Evolutionary conservation across 371 early-diverging fungal species (phyloP).

Genomic region (Smittium mucronatum): DNA sequence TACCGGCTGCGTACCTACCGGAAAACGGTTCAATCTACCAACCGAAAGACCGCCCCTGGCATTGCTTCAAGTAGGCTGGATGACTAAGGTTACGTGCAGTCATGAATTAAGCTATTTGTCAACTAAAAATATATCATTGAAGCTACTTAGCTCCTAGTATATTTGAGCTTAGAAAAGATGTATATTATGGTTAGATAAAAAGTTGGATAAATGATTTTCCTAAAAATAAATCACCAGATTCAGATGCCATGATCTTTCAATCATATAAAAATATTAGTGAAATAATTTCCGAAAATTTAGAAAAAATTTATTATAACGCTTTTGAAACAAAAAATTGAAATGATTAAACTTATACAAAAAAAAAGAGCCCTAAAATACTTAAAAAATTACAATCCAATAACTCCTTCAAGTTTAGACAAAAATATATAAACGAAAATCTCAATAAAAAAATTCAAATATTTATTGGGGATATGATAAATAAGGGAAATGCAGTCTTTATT

Average conservation of each 20-base stretch:
- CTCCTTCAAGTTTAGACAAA: conserved; percentile 14
- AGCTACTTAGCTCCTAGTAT: too few species aligned
- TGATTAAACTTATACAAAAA: neutral
- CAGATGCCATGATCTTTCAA: neutral
- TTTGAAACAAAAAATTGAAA: neutral
- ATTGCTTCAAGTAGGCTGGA: too few species aligned
- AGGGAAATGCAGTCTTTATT: neutral
- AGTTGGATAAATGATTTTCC: neutral
- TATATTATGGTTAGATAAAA: neutral
- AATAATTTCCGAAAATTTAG: neutral
- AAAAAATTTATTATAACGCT: neutral
- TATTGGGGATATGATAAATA: neutral
- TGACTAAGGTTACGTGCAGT: too few species aligned
- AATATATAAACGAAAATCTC: conserved; percentile 9
- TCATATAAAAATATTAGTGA: neutral
- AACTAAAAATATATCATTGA: too few species aligned
- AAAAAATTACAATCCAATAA: conserved; percentile 13
- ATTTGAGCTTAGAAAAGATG: neutral
- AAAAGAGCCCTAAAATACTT: neutral
- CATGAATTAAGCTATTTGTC: too few species aligned
- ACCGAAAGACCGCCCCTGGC: too few species aligned
- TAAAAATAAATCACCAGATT: neutral
- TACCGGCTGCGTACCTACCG: too few species aligned
- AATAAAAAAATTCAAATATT: neutral
- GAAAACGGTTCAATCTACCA: too few species aligned